Base-by-base conservation (phyloP, 495 filamentous ascomycete species). In the Podospora tetraspora region DNA sequence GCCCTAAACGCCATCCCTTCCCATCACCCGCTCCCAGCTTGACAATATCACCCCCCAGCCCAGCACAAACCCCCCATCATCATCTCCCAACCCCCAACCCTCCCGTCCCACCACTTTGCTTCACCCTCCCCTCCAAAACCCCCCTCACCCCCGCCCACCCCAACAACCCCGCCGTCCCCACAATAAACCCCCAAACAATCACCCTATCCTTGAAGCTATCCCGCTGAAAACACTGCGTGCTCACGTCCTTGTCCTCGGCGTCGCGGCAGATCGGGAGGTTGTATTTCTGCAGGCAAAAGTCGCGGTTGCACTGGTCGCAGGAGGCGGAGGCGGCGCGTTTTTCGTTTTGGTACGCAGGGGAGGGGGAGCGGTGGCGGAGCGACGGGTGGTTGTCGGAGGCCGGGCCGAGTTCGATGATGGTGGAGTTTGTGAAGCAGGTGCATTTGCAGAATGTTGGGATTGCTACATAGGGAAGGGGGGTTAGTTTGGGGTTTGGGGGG, bases 361-460 rank as follows among this genome's bases (percentile, higher is more conserved):
- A 3, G 13, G 32, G 74, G 59, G 66, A 52, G 22, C 59, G 57
- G 37, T 62, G 63, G 59, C 19, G 68, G 68, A 57, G 62, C 0
- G 71, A 59, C 11, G 65, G 71, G 22, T 71, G 69, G n/a, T 66
- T 66, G 67, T 74, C 66, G 72, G 73, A 69, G 66, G 79, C 72
- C 0, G 82, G 79, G 72, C 86, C 82, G 59, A 94, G 87, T 16
- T 86, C 80, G 75, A 99, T 97, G 69, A 98, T 93, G 66, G 91
- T 96, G 82, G 88, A 92, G 81, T 97, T 96, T 64, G 87, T 86
- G 82, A 91, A 90, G 81, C 95, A 98, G 66, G 91, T 96, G 80
- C 95, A 99, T 90, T 97, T 99, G 88, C 95, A 99, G 82, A 97
- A 98, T 37, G 92, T 91, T 24, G 91, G 91, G 21, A 92, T 76